phyloP scores from a whole-genome alignment of 768 basidiomycete genomes.

The Trametes cubensis region DNA sequence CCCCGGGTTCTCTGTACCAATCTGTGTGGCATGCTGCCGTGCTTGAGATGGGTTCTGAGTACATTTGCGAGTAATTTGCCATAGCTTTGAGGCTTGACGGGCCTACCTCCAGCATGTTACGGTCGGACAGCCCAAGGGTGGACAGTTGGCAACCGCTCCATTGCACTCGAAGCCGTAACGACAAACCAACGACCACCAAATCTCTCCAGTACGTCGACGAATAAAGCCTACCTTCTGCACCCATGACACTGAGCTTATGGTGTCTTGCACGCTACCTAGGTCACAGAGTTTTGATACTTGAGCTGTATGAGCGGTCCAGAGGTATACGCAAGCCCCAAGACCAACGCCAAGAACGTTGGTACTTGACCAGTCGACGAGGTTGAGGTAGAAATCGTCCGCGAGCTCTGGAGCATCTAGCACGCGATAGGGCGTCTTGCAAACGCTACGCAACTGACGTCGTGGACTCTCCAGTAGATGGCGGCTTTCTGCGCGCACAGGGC shows the following conservation, averaged over 20 bases:
- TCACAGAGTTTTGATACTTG: conserved; percentile 92
- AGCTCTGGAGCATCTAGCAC: conserved; percentile 97
- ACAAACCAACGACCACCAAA: neutral
- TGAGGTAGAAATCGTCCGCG: conserved; percentile 98
- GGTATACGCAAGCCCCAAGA: conserved; percentile 88
- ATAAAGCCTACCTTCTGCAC: conserved; percentile 65
- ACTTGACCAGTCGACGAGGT: conserved; percentile 95
- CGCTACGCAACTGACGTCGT: conserved; percentile 74
- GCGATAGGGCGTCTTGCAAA: conserved; percentile 94
- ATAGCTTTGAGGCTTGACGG: too few species aligned
- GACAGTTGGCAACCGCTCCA: conserved; percentile 11
- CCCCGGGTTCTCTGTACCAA: neutral
- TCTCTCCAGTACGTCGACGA: neutral
- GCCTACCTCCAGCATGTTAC: conserved; percentile 12
- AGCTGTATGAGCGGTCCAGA: conserved; percentile 96
- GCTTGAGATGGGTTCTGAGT: neutral
- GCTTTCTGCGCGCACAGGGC: conserved; percentile 84
- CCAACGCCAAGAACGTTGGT: conserved; percentile 96
- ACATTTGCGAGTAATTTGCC: too few species aligned
- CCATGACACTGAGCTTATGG: conserved; percentile 90
- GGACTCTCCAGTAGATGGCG: conserved; percentile 84
- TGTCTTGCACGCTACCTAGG: conserved; percentile 61
- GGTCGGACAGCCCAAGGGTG: neutral
- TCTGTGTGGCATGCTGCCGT: conserved; percentile 8
- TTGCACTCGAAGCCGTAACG: neutral